These are phyloP conservation scores for Cladosporium sp. DNA, from an alignment of 2,329 filamentous ascomycete species.

Conservation along the genomic window DNA sequence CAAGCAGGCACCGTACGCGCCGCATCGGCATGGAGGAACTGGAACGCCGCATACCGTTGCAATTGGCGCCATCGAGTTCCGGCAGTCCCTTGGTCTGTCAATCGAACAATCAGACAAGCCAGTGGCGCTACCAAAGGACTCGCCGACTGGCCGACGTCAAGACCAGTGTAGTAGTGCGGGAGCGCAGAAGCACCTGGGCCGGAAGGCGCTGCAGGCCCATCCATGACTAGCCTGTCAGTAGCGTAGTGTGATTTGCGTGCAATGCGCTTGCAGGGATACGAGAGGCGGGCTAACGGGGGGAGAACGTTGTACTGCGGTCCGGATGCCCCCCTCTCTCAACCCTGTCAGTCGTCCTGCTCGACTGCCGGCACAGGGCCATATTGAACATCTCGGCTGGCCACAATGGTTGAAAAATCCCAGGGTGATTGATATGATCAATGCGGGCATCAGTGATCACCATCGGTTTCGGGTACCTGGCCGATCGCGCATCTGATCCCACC, in stretches of 20 bases:
- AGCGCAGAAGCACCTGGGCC: background rate
- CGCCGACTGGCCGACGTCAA: constrained; percentile 2
- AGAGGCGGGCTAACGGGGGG: background rate
- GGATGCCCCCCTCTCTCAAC: constrained; percentile 1
- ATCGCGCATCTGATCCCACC: too few relatives aligned
- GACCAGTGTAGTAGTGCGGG: background rate
- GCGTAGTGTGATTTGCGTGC: background rate
- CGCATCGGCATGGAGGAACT: background rate
- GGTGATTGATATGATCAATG: background rate
- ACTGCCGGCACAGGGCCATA: background rate
- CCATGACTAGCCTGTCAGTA: constrained; percentile 3
- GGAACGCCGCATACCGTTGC: background rate
- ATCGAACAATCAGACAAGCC: background rate
- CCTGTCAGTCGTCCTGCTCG: background rate
- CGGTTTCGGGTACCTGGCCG: too few relatives aligned
- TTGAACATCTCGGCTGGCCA: background rate
- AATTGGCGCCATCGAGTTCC: background rate
- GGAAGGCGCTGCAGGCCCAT: background rate
- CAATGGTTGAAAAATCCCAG: background rate
- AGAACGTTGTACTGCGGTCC: constrained; percentile 1
- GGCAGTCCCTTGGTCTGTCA: background rate
- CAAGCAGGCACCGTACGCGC: background rate
- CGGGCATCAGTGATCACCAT: background rate
- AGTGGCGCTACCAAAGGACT: background rate
- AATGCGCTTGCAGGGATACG: background rate